A percentile compares a stretch with the other conserved stretches of the same genome.
Conservation (phyloP, 305 asterid species). For the Fraxinus latifolia region DNA sequence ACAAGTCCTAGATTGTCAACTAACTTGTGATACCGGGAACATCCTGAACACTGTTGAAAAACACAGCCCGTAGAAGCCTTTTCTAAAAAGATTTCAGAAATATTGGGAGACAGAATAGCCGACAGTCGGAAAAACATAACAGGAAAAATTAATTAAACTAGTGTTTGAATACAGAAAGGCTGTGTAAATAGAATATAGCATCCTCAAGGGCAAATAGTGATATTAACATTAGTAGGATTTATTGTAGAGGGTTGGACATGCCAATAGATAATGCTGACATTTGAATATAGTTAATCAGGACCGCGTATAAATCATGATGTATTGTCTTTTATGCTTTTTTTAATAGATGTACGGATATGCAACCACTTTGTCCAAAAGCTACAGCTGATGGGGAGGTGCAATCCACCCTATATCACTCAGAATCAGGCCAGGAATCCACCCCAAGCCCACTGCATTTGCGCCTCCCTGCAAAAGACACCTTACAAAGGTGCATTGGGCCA, state of each 20-base stretch:
- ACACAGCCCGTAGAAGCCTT: slow-evolving; percentile 5
- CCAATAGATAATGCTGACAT: background rate
- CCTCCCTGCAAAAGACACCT: background rate
- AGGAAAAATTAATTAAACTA: background rate
- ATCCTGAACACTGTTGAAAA: slow-evolving; percentile 78
- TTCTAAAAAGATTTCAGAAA: slow-evolving; percentile 1
- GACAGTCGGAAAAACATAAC: background rate
- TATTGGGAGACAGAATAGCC: slow-evolving; percentile 1
- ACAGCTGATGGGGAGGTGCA: background rate
- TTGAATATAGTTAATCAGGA: slow-evolving; percentile 1
- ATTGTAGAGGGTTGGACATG: background rate
- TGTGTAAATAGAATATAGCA: background rate
- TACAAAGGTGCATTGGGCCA: background rate
- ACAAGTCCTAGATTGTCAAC: slow-evolving; percentile 95
- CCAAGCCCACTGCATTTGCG: background rate
- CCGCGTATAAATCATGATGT: background rate
- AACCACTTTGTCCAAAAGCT: background rate
- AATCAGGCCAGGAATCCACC: background rate
- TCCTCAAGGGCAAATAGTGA: background rate
- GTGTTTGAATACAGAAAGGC: background rate
- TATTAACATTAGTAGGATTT: background rate
- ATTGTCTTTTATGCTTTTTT: background rate
- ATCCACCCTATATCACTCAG: background rate
- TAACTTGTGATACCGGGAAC: slow-evolving; percentile 78
- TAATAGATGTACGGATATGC: background rate